Evolutionary conservation across 2,329 filamentous ascomycete genomes (phyloP).

Genomic region (Xylariaceae sp.): DNA sequence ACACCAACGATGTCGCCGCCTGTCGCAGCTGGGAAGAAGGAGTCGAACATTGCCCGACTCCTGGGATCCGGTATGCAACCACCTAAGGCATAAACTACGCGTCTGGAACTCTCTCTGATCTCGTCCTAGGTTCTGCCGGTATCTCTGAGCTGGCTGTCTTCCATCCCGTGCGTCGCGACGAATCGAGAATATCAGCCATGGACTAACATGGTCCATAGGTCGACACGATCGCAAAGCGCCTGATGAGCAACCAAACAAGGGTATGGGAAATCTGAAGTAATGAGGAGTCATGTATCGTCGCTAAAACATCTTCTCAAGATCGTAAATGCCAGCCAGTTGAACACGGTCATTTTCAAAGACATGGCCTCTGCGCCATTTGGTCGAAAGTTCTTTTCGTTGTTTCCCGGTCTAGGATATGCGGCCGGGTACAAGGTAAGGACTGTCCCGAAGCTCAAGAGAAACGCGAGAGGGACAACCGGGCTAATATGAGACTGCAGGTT

Average conservation of each 20-base stretch:
- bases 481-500: constrained; percentile 43
- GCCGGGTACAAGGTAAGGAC: constrained; percentile 81
- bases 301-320: constrained; percentile 20
- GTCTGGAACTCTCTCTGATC: constrained; percentile 7
- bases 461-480: neutral
- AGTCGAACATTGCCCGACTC: constrained; percentile 82
- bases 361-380: constrained; percentile 64
- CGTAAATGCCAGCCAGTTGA: constrained; percentile 54
- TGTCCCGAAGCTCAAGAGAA: neutral
- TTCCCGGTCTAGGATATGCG: constrained; percentile 94
- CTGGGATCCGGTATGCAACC: constrained; percentile 72
- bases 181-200: constrained; percentile 12
- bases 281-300: neutral
- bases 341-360: constrained; percentile 90
- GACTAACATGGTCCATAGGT: constrained; percentile 51
- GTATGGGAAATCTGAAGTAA: constrained; percentile 37
- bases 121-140: constrained; percentile 51
- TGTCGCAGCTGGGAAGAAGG: constrained; percentile 49
- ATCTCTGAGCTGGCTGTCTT: constrained; percentile 64
- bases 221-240: constrained; percentile 95
- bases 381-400: constrained; percentile 87
- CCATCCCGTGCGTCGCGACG: constrained; percentile 50
- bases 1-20: constrained; percentile 58
- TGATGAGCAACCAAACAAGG: constrained; percentile 95
- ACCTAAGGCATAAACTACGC: neutral